These are phyloP conservation scores for Fusarium sp. DNA, from an alignment of 2,329 filamentous ascomycete species.

Conservation along the genomic window DNA sequence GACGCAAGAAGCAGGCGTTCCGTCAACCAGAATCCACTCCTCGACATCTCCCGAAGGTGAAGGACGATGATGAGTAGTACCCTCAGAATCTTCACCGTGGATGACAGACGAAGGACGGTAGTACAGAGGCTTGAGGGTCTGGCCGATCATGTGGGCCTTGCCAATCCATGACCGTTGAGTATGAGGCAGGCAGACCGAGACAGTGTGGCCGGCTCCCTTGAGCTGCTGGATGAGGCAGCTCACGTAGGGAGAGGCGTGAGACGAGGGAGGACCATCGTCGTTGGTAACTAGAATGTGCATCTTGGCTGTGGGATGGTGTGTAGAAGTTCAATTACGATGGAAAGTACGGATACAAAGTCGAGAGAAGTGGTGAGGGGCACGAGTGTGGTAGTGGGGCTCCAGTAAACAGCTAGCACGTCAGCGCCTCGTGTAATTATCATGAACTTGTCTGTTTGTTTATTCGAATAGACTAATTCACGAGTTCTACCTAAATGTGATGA, in stretches of 20 bases:
- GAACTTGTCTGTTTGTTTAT: constrained; percentile 35
- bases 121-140: constrained; percentile 85
- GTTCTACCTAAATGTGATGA: constrained; percentile 36
- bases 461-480: constrained; percentile 31
- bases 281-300: constrained; percentile 79
- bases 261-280: constrained; percentile 84
- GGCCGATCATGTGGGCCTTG: constrained; percentile 95
- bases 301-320: constrained; percentile 30
- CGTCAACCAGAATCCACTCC: constrained; percentile 86
- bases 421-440: constrained; percentile 33
- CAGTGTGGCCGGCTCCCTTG: constrained; percentile 81
- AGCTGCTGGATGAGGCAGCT: constrained; percentile 79
- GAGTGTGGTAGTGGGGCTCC: constrained; percentile 38
- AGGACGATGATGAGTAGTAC: constrained; percentile 70
- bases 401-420: constrained; percentile 34
- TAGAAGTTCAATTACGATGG: background rate
- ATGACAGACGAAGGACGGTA: constrained; percentile 71
- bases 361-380: constrained; percentile 36
- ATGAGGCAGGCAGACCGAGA: constrained; percentile 92
- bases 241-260: constrained; percentile 83
- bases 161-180: constrained; percentile 97
- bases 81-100: constrained; percentile 63
- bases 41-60: constrained; percentile 70
- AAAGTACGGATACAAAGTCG: background rate
- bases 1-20: constrained; percentile 83